Base-by-base conservation (phyloP, 2,329 filamentous ascomycete species). In the Penicillium sp. region DNA sequence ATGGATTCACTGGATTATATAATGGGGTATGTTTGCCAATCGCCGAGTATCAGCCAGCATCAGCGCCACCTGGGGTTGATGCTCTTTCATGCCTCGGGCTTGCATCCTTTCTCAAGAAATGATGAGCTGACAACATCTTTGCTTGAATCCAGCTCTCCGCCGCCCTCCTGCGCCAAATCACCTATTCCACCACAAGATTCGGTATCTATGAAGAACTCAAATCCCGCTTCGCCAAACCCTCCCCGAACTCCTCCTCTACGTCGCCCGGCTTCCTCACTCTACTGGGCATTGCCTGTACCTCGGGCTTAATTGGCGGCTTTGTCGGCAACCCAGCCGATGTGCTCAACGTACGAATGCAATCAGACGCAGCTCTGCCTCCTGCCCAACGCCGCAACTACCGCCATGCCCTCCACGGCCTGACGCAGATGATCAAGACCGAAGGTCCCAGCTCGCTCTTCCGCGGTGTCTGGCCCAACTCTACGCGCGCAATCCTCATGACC, bases 341-440 rank as follows among this genome's bases (percentile, higher is more conserved):
- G 36, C 83, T 97, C 70, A 99, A 99, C 77, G 95, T 99, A 51
- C 91, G 95, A 66, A 99, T 99, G 95, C 95, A 99, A 79, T 91
- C 96, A 78, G 95, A 89, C 69, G 88, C 90, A 2, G 87, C 92
- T 0, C 85, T 97, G 1, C 90, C 92, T 0, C 70, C 79, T 0
- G 83, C 83, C 5, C 81, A 96, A 70, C 87, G 91, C 50, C 86
- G 94, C 57, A 95, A 96, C 77, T 99, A 99, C 80, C 89, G 87
- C 63, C 85, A 98, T 75, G 95, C 93, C 3, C 75, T 97, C 50
- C 89, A 98, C 73, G 95, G 95, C 31, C 82, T 98, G 69, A 78
- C 90, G 27, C 87, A 91, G 64, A 96, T 98, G 91, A 84, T 88
- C n/a, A 85, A 89, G 56, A 87, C 92, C 65, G 95, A 99, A 78